These are phyloP conservation scores for Leishmania gerbilli DNA, from an alignment of 208 protist genomes.

Conservation along the genomic window DNA sequence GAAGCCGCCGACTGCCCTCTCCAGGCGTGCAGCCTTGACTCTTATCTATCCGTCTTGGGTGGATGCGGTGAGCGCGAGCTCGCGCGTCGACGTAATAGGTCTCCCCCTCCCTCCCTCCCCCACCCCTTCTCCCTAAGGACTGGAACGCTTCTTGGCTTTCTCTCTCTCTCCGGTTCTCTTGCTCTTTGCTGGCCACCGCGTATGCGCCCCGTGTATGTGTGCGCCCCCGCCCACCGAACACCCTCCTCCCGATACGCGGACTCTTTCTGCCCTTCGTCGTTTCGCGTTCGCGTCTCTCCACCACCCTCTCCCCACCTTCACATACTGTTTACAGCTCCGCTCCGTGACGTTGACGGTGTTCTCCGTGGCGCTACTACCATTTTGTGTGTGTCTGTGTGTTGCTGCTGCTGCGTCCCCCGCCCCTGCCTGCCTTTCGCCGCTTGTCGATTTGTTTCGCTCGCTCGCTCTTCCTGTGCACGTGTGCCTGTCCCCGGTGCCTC, in stretches of 20 bases:
- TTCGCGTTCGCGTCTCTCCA: not conserved
- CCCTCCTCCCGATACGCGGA: not conserved
- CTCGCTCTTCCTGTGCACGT: not conserved
- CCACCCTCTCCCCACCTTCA: not conserved
- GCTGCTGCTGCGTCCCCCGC: not conserved
- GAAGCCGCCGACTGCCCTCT: not conserved
- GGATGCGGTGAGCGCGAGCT: not conserved
- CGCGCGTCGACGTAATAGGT: not conserved
- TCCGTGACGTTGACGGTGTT: not conserved
- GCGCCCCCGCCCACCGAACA: not conserved
- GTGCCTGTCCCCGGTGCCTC: not conserved
- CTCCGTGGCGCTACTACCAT: not conserved
- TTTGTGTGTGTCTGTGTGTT: not conserved
- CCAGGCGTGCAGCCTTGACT: not conserved
- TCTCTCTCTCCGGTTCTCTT: not conserved
- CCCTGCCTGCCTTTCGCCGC: not conserved
- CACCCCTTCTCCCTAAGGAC: not conserved
- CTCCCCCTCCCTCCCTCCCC: not conserved
- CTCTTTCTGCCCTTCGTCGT: not conserved
- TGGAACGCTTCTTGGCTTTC: not conserved
- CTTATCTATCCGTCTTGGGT: not conserved
- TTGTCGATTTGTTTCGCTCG: not conserved
- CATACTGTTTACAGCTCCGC: not conserved
- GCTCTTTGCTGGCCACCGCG: not conserved
- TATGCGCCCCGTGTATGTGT: not conserved